Percentiles rank a stretch among this genome's conserved stretches.
Conservation (phyloP, 106 monocot species). For the Dactylorhiza incarnata region DNA sequence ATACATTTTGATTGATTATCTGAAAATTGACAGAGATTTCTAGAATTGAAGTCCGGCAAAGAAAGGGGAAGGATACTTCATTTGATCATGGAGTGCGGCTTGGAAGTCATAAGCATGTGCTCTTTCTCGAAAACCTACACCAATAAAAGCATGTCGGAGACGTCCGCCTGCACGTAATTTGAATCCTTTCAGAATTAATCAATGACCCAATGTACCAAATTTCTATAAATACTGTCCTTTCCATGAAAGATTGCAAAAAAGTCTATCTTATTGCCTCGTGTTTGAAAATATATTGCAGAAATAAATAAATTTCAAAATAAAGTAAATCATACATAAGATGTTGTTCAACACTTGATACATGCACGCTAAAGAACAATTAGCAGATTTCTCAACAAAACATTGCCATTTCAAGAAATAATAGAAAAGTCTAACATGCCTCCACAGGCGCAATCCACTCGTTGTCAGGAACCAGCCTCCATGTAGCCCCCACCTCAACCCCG, state of each 20-base stretch:
- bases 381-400: too few relatives aligned
- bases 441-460: too few relatives aligned
- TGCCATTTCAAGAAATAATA: too few relatives aligned
- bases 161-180: conserved; percentile 57
- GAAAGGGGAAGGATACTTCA: conserved; percentile 77
- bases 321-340: not conserved
- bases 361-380: not conserved
- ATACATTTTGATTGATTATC: not conserved
- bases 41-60: not conserved
- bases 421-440: too few relatives aligned
- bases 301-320: not conserved
- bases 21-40: not conserved
- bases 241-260: not conserved
- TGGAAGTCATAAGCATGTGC: conserved; percentile 96
- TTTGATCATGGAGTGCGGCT: conserved; percentile 95
- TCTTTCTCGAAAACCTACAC: conserved; percentile 95
- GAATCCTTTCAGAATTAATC: not conserved
- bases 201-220: not conserved
- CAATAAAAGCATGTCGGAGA: conserved; percentile 92
- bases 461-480: too few relatives aligned
- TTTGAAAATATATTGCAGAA: not conserved
- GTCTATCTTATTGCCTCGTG: not conserved
- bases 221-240: not conserved
- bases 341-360: not conserved
- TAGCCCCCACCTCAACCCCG: too few relatives aligned